Evolutionary conservation across 139 green algal species (phyloP).

Genomic region (Chlamydomonas sp.): DNA sequence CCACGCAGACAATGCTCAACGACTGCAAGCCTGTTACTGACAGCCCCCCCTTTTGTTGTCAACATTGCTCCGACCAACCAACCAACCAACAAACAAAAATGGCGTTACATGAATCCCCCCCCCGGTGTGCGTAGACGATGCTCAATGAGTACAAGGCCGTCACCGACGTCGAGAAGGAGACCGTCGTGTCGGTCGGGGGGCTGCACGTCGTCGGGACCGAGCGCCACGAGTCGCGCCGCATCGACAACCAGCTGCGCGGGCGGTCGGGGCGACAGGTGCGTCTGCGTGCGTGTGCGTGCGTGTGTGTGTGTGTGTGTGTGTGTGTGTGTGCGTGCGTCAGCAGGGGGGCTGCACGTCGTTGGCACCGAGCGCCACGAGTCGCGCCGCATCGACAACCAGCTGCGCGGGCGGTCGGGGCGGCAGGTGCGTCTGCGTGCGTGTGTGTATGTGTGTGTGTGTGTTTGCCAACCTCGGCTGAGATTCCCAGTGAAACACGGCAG

Average conservation of each 20-base stretch:
- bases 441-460: no score
- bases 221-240: conserved; percentile 87
- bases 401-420: conserved; percentile 64
- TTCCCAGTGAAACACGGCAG: no score
- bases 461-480: no score
- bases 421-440: no score
- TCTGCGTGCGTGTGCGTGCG: no score
- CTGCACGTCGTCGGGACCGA: conserved; percentile 78
- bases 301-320: no score
- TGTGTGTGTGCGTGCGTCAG: no score
- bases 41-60: no score
- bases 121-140: no score
- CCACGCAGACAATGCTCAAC: conserved; percentile 54
- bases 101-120: no score
- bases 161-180: conserved; percentile 80
- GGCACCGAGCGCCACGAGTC: conserved; percentile 95
- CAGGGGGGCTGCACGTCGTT: conserved; percentile 43
- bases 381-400: conserved; percentile 96
- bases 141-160: conserved; percentile 77
- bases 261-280: conserved; percentile 47
- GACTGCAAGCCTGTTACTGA: conserved; percentile 84
- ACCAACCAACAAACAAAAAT: no score
- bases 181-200: conserved; percentile 50
- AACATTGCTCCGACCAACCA: no score
- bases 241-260: conserved; percentile 96